These are phyloP conservation scores for Xylaria sp. DNA, from an alignment of 2,329 filamentous ascomycete genomes.

Conservation along the genomic window DNA sequence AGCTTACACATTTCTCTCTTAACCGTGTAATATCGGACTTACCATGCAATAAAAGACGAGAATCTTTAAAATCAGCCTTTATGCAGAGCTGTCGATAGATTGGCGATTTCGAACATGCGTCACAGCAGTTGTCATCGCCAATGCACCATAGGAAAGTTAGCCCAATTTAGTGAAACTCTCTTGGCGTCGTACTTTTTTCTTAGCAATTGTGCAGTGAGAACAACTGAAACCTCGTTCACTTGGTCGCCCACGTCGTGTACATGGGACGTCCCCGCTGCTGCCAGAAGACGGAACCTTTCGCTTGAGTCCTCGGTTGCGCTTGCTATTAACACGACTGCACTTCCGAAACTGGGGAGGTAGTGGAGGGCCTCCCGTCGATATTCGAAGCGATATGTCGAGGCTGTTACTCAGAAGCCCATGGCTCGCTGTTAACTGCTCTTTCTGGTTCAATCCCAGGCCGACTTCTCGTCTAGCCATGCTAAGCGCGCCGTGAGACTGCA, in stretches of 20 bases:
- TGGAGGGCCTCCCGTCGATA: background rate
- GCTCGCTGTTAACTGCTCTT: background rate
- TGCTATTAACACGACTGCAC: slow-evolving; percentile 15
- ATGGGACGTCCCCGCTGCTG: slow-evolving; percentile 2
- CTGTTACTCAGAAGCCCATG: slow-evolving; percentile 9
- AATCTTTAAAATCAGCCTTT: slow-evolving; percentile 28
- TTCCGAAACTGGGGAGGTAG: background rate
- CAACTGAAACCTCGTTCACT: slow-evolving; percentile 31
- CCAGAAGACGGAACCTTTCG: background rate
- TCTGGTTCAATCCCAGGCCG: background rate
- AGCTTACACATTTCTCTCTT: background rate
- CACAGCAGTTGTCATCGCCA: slow-evolving; percentile 16
- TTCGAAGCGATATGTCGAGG: slow-evolving; percentile 23
- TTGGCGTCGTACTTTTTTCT: slow-evolving; percentile 21
- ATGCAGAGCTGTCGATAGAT: slow-evolving; percentile 30
- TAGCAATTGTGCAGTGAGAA: slow-evolving; percentile 29
- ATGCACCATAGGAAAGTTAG: slow-evolving; percentile 21
- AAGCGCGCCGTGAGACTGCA: background rate
- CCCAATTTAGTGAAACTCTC: background rate
- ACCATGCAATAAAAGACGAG: slow-evolving; percentile 25
- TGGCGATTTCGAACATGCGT: slow-evolving; percentile 21
- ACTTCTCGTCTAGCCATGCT: background rate
- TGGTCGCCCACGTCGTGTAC: slow-evolving; percentile 24
- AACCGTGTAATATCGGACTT: background rate
- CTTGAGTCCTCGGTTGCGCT: background rate